phyloP scores from a whole-genome alignment of 345 rosid species.

The Gossypium thurberi region DNA sequence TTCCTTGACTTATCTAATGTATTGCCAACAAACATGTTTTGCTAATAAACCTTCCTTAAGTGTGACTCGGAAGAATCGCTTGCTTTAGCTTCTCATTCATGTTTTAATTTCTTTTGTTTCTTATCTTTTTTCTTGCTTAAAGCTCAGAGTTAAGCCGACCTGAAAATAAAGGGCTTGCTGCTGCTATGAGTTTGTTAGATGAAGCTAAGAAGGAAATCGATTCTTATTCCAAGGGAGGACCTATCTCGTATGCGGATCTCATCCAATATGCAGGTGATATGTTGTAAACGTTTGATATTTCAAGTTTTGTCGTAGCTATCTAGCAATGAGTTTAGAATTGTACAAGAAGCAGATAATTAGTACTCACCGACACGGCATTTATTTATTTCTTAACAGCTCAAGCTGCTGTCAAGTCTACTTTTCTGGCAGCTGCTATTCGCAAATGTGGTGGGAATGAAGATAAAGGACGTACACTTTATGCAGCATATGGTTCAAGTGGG shows the following conservation, averaged over 20 bases:
- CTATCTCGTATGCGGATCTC: conserved; percentile 80
- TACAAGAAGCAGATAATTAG: neutral
- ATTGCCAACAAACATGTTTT: neutral
- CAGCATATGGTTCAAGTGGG: conserved; percentile 80
- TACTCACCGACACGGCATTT: neutral
- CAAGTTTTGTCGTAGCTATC: neutral
- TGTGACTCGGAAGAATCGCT: neutral
- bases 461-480: conserved; percentile 60
- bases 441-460: conserved; percentile 94
- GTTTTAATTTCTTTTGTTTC: conserved; percentile 8
- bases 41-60: neutral
- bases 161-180: conserved; percentile 73
- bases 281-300: neutral
- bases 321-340: neutral
- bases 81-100: conserved; percentile 3
- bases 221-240: conserved; percentile 83
- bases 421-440: conserved; percentile 75
- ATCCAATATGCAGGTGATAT: conserved; percentile 62
- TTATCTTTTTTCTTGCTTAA: conserved; percentile 30
- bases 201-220: conserved; percentile 72
- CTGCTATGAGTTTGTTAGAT: conserved; percentile 52
- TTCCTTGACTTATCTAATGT: neutral
- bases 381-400: conserved; percentile 42
- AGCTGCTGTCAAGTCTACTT: conserved; percentile 68
- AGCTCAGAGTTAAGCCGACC: conserved; percentile 94